Percentiles rank a stretch among this genome's conserved stretches.
Evolutionary conservation across 1,139 yeast species (phyloP).

Genomic region (Hansenula lynferdii): DNA sequence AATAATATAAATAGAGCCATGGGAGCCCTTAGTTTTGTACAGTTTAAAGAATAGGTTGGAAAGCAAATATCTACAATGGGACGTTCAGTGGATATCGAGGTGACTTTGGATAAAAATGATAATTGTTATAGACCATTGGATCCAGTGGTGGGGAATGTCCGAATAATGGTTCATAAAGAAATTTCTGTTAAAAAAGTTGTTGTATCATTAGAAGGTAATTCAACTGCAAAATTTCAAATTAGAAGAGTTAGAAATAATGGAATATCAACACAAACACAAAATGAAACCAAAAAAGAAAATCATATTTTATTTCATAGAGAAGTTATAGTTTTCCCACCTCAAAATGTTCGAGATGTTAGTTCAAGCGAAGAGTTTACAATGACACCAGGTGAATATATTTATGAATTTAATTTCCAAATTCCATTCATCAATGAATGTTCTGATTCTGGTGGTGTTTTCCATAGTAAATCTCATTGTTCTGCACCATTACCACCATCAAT

Average conservation of each 20-base stretch:
- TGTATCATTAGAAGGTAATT: conserved; percentile 56
- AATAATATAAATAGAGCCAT: too few species aligned
- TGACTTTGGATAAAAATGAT: background rate
- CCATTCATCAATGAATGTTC: conserved; percentile 50
- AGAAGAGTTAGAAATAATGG: conserved; percentile 4
- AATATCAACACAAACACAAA: conserved; percentile 7
- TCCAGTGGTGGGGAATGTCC: conserved; percentile 10
- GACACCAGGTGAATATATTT: conserved; percentile 53
- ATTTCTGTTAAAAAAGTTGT: conserved; percentile 46
- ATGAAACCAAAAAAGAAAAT: conserved; percentile 18
- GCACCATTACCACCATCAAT: conserved; percentile 32
- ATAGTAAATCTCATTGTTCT: conserved; percentile 32
- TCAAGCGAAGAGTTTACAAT: conserved; percentile 51
- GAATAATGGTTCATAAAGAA: conserved; percentile 24
- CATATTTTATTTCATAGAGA: conserved; percentile 57
- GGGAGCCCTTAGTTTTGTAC: too few species aligned
- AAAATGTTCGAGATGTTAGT: conserved; percentile 43
- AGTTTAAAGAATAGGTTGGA: too few species aligned
- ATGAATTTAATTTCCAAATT: conserved; percentile 51
- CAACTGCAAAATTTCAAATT: conserved; percentile 30
- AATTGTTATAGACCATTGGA: conserved; percentile 7
- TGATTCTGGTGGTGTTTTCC: conserved; percentile 30
- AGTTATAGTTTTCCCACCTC: conserved; percentile 56
- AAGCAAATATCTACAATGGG: too few species aligned
- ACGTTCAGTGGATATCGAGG: background rate